phyloP scores from a whole-genome alignment of 306 rosid genomes.

The Glycine soja region DNA sequence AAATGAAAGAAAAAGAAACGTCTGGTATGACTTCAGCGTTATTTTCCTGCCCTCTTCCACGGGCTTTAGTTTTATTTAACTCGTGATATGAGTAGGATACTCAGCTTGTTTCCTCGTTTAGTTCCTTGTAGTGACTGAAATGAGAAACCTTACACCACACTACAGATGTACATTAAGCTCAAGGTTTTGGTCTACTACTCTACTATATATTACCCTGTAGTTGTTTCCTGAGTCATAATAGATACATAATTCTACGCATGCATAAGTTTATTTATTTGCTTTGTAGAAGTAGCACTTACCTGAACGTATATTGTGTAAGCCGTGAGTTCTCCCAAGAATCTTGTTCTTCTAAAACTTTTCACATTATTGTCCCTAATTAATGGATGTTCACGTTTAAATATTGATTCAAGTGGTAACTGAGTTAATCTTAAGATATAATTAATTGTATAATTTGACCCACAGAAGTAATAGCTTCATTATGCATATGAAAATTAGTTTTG shows the following conservation, averaged over 20 bases:
- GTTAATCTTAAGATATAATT: too few relatives aligned
- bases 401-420: too few relatives aligned
- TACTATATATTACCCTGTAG: background rate
- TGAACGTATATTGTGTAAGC: background rate
- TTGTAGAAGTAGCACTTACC: background rate
- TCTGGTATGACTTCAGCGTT: background rate
- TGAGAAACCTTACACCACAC: background rate
- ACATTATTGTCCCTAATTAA: background rate
- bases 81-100: background rate
- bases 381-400: background rate
- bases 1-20: conserved; percentile 32
- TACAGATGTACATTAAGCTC: background rate
- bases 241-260: background rate
- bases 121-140: background rate
- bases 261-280: conserved; percentile 3
- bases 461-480: background rate
- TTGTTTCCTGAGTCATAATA: background rate
- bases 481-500: background rate
- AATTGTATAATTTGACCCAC: too few relatives aligned
- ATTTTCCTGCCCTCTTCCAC: background rate
- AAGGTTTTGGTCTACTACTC: background rate
- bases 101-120: conserved; percentile 1
- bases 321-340: background rate
- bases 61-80: conserved; percentile 9
- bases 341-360: background rate